phyloP scores from a whole-genome alignment of 192 early-diverging fungal genomes.

The Geranomyces michiganensis region DNA sequence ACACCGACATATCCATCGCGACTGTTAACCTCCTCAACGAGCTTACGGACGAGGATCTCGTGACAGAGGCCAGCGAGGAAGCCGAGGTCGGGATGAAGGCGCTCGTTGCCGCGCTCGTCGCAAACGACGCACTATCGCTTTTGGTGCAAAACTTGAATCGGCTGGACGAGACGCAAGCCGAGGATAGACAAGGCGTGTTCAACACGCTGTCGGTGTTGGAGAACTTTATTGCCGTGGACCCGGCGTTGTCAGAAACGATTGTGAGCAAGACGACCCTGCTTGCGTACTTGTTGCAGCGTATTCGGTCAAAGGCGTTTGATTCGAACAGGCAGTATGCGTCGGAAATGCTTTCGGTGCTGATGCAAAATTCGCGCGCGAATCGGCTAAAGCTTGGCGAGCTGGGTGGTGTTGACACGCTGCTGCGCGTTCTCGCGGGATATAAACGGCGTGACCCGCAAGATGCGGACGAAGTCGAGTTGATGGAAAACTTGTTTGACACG shows the following conservation, averaged over 20 bases:
- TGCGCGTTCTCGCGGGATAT: conserved; percentile 69
- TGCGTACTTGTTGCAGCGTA: conserved; percentile 73
- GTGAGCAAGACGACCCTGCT: conserved; percentile 68
- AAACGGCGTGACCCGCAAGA: conserved; percentile 74
- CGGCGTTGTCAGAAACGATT: conserved; percentile 63
- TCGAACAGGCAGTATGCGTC: conserved; percentile 86
- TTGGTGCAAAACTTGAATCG: conserved; percentile 79
- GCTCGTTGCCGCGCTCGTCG: conserved; percentile 67
- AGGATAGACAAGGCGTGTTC: conserved; percentile 86
- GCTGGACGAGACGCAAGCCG: conserved; percentile 74
- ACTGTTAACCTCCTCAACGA: conserved; percentile 87
- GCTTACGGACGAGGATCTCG: conserved; percentile 88
- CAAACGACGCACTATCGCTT: conserved; percentile 71
- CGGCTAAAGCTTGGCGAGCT: conserved; percentile 37
- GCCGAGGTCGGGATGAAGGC: conserved; percentile 65
- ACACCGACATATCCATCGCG: conserved; percentile 88
- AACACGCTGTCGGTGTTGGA: conserved; percentile 84
- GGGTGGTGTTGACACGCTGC: conserved; percentile 68
- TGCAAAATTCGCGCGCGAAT: conserved; percentile 62
- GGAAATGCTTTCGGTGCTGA: conserved; percentile 82
- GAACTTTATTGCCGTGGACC: conserved; percentile 79
- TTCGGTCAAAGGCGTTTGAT: conserved; percentile 68
- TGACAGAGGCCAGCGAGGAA: conserved; percentile 56
- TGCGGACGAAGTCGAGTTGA: conserved; percentile 83
- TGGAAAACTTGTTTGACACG: conserved; percentile 90